Percentiles rank a stretch among this genome's conserved stretches.
phyloP scores from a whole-genome alignment of 345 rosid genomes.

The Euphorbia peplus region DNA sequence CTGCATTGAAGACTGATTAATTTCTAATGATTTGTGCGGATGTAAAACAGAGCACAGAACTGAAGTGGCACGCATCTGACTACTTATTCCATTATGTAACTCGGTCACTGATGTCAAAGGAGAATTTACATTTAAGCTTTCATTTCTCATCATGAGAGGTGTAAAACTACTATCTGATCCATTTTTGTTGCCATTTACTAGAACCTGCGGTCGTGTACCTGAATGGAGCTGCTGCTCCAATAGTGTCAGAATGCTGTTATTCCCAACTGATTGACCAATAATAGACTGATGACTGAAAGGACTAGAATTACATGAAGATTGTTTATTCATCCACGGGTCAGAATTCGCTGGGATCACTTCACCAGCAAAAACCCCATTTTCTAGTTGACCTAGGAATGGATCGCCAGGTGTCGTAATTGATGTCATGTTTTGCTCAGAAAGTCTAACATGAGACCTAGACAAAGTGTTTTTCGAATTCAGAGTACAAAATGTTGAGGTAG shows the following conservation, averaged over 20 bases:
- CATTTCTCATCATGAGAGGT: slow-evolving; percentile 21
- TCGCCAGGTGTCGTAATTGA: slow-evolving; percentile 2
- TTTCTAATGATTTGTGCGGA: slow-evolving; percentile 15
- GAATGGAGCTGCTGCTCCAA: slow-evolving; percentile 39
- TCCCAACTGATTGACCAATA: slow-evolving; percentile 1
- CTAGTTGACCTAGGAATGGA: slow-evolving; percentile 23
- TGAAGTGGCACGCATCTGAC: slow-evolving; percentile 21
- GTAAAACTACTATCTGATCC: slow-evolving; percentile 14
- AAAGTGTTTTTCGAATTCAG: slow-evolving; percentile 12
- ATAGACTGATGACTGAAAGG: slow-evolving; percentile 18
- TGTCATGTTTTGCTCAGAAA: slow-evolving; percentile 15
- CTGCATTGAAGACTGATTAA: slow-evolving; percentile 13
- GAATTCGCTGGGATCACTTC: slow-evolving; percentile 47
- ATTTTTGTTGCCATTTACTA: slow-evolving; percentile 15
- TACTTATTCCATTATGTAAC: slow-evolving; percentile 11
- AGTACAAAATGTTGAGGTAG: slow-evolving; percentile 21
- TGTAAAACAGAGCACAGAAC: slow-evolving; percentile 15
- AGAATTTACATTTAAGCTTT: slow-evolving; percentile 15
- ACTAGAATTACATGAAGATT: slow-evolving; percentile 27
- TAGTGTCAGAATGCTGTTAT: slow-evolving; percentile 17
- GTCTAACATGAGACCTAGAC: slow-evolving; percentile 17
- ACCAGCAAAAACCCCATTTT: slow-evolving; percentile 33
- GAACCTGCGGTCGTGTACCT: slow-evolving; percentile 25
- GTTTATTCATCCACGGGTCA: slow-evolving; percentile 48
- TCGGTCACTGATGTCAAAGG: slow-evolving; percentile 15